Evolutionary conservation across 139 green algal genomes (phyloP).

Genomic region (Chlamydomonas sp.): DNA sequence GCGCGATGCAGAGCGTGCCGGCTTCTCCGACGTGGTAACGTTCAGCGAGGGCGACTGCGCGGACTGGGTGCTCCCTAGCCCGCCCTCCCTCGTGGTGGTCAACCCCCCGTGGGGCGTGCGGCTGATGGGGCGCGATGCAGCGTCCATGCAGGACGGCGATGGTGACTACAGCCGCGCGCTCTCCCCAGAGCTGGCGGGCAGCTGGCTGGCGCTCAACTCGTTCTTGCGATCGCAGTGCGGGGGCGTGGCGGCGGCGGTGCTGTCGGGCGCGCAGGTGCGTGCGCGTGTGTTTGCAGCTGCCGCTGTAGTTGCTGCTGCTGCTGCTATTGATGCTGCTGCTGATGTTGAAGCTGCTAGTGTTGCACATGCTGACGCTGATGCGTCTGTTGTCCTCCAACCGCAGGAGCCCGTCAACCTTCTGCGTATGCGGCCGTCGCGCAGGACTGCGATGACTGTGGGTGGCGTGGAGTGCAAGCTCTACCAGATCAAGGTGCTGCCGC

Average conservation of each 20-base stretch:
- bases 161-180: conserved; percentile 1
- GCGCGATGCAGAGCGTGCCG: conserved; percentile 30
- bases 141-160: neutral
- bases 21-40: conserved; percentile 30
- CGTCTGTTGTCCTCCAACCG: conserved; percentile 58
- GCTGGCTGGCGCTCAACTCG: conserved; percentile 46
- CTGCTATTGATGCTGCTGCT: neutral
- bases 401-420: conserved; percentile 45
- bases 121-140: conserved; percentile 21
- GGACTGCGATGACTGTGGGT: conserved; percentile 50
- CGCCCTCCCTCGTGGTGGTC: conserved; percentile 59
- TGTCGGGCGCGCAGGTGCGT: neutral
- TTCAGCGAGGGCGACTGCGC: conserved; percentile 37
- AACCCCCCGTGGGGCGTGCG: conserved; percentile 88
- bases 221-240: conserved; percentile 52
- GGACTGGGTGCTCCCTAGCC: conserved; percentile 28
- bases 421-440: conserved; percentile 43
- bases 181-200: conserved; percentile 18
- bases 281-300: no score
- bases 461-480: conserved; percentile 36
- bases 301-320: neutral
- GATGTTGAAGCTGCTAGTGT: neutral
- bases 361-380: neutral
- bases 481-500: conserved; percentile 3
- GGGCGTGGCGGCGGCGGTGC: conserved; percentile 17